Evolutionary conservation across 2,329 filamentous ascomycete species (phyloP).

Genomic region (Phialophora chinensis): DNA sequence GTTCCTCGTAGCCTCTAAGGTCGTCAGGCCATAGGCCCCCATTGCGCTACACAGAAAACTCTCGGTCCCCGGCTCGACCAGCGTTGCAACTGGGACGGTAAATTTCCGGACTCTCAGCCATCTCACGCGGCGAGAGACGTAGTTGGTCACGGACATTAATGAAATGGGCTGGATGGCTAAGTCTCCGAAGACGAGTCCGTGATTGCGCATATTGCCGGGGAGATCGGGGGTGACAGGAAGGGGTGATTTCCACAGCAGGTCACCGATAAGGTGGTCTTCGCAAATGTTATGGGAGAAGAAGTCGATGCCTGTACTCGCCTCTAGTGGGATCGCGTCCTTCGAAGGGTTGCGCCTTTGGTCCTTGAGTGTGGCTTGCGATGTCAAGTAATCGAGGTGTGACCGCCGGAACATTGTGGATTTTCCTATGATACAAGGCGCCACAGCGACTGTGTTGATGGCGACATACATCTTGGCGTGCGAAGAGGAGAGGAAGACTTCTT

Average conservation of each 20-base stretch:
- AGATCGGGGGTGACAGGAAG: conserved; percentile 54
- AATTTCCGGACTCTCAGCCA: conserved; percentile 96
- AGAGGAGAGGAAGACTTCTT: conserved; percentile 93
- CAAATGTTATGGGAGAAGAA: conserved; percentile 96
- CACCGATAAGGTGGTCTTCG: conserved; percentile 95
- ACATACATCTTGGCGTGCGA: conserved; percentile 97
- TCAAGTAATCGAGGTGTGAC: conserved; percentile 81
- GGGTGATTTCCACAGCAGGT: conserved; percentile 79
- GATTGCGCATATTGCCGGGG: conserved; percentile 64
- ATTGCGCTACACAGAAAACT: conserved; percentile 82
- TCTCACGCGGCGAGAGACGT: conserved; percentile 78
- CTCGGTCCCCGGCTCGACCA: conserved; percentile 93
- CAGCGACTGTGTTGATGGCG: conserved; percentile 88
- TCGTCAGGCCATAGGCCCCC: conserved; percentile 78
- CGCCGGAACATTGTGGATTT: conserved; percentile 99
- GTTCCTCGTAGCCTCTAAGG: conserved; percentile 57
- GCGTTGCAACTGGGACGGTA: conserved; percentile 84
- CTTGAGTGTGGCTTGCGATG: conserved; percentile 41
- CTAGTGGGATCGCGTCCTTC: conserved; percentile 48
- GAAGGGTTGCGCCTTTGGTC: neutral
- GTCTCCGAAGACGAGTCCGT: conserved; percentile 83
- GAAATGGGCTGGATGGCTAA: conserved; percentile 88
- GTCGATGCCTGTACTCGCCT: conserved; percentile 69
- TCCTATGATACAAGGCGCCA: conserved; percentile 92
- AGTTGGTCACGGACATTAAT: conserved; percentile 76